A percentile compares a stretch with the other conserved stretches of the same genome.
phyloP scores from a whole-genome alignment of 2,329 filamentous ascomycete species.

The Sclerotinia minor region DNA sequence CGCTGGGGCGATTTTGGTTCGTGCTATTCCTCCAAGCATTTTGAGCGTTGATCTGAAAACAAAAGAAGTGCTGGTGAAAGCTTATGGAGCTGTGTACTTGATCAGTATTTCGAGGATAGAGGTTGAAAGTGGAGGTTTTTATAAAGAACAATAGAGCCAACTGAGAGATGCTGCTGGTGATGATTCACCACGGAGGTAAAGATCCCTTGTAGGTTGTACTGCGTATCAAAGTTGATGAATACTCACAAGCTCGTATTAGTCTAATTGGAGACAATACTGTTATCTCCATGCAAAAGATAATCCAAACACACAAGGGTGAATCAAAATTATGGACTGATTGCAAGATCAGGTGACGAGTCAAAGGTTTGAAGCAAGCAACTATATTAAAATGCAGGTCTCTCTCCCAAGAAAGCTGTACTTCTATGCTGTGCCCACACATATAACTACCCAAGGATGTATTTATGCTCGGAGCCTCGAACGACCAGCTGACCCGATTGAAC shows the following conservation, averaged over 20 bases:
- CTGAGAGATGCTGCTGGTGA: slow-evolving; percentile 10
- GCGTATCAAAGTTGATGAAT: slow-evolving; percentile 13
- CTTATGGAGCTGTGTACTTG: background rate
- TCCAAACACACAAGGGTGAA: slow-evolving; percentile 13
- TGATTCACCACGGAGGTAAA: slow-evolving; percentile 4
- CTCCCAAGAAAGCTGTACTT: slow-evolving; percentile 23
- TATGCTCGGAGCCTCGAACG: slow-evolving; percentile 22
- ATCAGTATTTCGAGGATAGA: background rate
- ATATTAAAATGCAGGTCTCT: slow-evolving; percentile 25
- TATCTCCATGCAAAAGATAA: slow-evolving; percentile 19
- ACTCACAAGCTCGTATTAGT: slow-evolving; percentile 22
- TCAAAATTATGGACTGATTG: slow-evolving; percentile 17
- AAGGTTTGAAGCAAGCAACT: slow-evolving; percentile 2
- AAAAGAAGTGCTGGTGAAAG: background rate
- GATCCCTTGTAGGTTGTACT: slow-evolving; percentile 16
- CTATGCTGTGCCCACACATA: slow-evolving; percentile 22
- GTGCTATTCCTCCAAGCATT: slow-evolving; percentile 15
- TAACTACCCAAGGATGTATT: slow-evolving; percentile 19
- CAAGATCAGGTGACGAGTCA: slow-evolving; percentile 25
- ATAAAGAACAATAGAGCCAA: slow-evolving; percentile 11
- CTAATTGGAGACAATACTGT: slow-evolving; percentile 15
- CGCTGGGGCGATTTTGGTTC: slow-evolving; percentile 10
- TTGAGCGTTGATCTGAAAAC: slow-evolving; percentile 2
- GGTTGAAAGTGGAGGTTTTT: slow-evolving; percentile 7
- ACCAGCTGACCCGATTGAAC: slow-evolving; percentile 23